Evolutionary conservation across 768 basidiomycete species (phyloP).

Genomic region (Suillus variegatus): DNA sequence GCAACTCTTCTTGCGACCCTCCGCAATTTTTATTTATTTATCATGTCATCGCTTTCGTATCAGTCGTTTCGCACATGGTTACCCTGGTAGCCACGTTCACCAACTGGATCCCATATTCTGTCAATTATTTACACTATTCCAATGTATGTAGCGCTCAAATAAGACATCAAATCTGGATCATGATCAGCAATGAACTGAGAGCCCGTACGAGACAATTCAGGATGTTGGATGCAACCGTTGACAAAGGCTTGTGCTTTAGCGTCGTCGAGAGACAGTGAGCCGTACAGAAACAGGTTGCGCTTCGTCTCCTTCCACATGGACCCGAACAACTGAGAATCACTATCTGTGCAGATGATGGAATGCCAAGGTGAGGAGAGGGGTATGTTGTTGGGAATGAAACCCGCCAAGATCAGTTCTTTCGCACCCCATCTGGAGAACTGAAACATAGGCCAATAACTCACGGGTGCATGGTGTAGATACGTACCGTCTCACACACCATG

Average conservation of each 20-base stretch:
- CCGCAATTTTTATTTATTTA: too few relatives aligned
- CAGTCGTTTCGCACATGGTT: too few relatives aligned
- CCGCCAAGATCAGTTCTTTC: constrained; percentile 30
- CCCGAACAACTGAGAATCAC: constrained; percentile 4
- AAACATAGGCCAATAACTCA: background rate
- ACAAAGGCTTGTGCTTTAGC: constrained; percentile 30
- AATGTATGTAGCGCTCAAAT: too few relatives aligned
- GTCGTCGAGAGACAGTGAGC: constrained; percentile 29
- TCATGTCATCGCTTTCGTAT: too few relatives aligned
- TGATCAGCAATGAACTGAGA: too few relatives aligned
- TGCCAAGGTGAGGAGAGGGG: constrained; percentile 24
- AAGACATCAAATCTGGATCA: too few relatives aligned
- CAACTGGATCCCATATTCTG: too few relatives aligned
- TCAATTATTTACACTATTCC: too few relatives aligned
- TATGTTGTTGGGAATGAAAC: constrained; percentile 31
- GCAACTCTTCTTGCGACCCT: too few relatives aligned
- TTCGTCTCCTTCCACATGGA: constrained; percentile 32
- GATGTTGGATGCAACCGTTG: constrained; percentile 31
- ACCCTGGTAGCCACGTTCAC: too few relatives aligned
- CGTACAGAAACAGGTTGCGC: constrained; percentile 27
- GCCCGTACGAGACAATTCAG: constrained; percentile 12
- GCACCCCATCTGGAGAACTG: constrained; percentile 25
- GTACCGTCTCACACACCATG: constrained; percentile 31
- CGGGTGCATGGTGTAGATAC: background rate
- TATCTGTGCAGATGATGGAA: constrained; percentile 19